Percentiles rank a stretch among this genome's conserved stretches.
Evolutionary conservation across 768 basidiomycete species (phyloP).

Genomic region (Agaricus sinodeliciosus): DNA sequence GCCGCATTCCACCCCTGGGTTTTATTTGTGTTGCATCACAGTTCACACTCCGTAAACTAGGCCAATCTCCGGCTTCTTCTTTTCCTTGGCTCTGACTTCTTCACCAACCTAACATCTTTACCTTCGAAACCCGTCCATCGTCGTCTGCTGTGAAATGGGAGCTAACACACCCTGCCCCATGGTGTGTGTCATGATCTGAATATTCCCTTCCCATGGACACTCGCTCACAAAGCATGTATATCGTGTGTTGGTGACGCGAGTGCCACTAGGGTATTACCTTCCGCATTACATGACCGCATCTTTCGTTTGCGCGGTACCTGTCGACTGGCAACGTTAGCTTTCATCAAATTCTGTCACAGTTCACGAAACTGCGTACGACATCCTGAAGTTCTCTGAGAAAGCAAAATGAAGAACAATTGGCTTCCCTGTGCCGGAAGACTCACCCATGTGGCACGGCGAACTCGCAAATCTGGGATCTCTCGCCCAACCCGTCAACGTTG

Average conservation of each 20-base stretch:
- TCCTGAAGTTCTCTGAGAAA: slow-evolving; percentile 1
- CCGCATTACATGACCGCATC: not conserved
- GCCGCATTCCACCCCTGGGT: too few species aligned
- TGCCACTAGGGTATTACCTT: not conserved
- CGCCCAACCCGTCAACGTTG: not conserved
- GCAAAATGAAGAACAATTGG: slow-evolving; percentile 1
- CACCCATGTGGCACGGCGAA: slow-evolving; percentile 4
- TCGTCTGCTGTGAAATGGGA: not conserved
- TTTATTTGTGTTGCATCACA: not conserved
- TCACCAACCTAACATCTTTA: not conserved
- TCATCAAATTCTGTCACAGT: slow-evolving; percentile 6
- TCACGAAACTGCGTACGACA: slow-evolving; percentile 4
- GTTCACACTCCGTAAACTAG: not conserved
- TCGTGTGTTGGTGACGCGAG: not conserved
- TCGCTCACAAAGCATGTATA: not conserved
- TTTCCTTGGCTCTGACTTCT: not conserved
- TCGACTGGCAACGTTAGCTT: not conserved
- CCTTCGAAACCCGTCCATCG: not conserved
- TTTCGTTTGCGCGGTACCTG: not conserved
- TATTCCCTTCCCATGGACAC: not conserved
- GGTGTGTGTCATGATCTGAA: not conserved
- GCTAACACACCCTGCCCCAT: not conserved
- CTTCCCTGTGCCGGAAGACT: slow-evolving; percentile 6
- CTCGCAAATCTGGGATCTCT: slow-evolving; percentile 7
- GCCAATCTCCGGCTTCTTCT: slow-evolving; percentile 1